Percentiles rank a stretch among this genome's conserved stretches.
phyloP scores from a whole-genome alignment of 176 grass and related monocot genomes.

The Thalia dealbata region DNA sequence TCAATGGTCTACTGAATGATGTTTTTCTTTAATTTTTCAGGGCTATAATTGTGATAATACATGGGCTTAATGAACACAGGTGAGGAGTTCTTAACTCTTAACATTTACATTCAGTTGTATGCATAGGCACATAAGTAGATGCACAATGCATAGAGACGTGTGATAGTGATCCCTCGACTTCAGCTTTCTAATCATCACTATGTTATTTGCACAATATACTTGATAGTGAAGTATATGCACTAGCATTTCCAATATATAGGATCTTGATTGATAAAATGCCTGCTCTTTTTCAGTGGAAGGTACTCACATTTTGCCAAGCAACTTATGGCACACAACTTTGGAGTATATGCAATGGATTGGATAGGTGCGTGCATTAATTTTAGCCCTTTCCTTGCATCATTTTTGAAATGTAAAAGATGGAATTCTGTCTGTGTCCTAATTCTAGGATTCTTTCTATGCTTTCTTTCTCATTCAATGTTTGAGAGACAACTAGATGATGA shows the following conservation, averaged over 20 bases:
- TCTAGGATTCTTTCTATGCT: neutral
- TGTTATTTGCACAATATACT: neutral
- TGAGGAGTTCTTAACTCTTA: neutral
- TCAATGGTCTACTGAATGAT: neutral
- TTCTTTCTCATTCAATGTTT: neutral
- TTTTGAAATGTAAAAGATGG: neutral
- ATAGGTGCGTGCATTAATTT: constrained; percentile 40
- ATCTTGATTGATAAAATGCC: neutral
- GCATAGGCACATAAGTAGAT: neutral
- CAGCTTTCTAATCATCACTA: neutral
- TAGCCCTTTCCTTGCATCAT: neutral
- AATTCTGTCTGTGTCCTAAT: neutral
- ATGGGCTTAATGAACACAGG: constrained; percentile 97
- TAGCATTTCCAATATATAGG: neutral
- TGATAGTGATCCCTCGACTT: neutral
- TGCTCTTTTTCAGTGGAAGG: constrained; percentile 59
- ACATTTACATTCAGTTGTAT: neutral
- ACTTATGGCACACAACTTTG: constrained; percentile 67
- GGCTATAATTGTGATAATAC: constrained; percentile 77
- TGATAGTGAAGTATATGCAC: neutral
- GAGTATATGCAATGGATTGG: constrained; percentile 99
- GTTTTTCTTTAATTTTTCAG: constrained; percentile 26
- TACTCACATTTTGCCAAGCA: constrained; percentile 85
- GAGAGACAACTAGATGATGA: neutral
- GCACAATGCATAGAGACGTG: neutral